phyloP scores from a whole-genome alignment of 805 yeast species.

The Monosporozyma siamensis region DNA sequence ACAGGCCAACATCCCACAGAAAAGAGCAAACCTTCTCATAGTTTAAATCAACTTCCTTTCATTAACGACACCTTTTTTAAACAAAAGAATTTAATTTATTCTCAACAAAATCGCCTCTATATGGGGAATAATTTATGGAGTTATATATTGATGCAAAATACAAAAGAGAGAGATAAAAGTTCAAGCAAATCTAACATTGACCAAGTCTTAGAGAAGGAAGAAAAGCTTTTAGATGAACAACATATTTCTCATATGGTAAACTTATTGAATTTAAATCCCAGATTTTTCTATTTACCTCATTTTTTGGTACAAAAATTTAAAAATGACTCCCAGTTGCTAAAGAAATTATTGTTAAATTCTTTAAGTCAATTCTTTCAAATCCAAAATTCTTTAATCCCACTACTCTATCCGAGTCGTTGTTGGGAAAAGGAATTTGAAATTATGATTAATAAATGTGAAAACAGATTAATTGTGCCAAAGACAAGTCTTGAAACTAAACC shows the following conservation, averaged over 20 bases:
- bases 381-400: slow-evolving; percentile 19
- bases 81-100: slow-evolving; percentile 12
- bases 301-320: slow-evolving; percentile 14
- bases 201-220: not conserved
- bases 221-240: slow-evolving; percentile 6
- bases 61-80: slow-evolving; percentile 23
- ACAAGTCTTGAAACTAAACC: slow-evolving; percentile 5
- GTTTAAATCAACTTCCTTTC: slow-evolving; percentile 9
- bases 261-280: slow-evolving; percentile 15
- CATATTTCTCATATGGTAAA: slow-evolving; percentile 4
- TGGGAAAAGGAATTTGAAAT: slow-evolving; percentile 9
- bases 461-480: not conserved
- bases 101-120: slow-evolving; percentile 4
- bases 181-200: not conserved
- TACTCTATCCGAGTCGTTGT: slow-evolving; percentile 16
- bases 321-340: slow-evolving; percentile 7
- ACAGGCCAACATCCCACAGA: too few species aligned
- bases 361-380: slow-evolving; percentile 11
- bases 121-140: slow-evolving; percentile 25
- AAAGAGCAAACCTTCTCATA: too few species aligned
- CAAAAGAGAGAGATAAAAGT: not conserved
- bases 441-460: slow-evolving; percentile 1
- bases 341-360: slow-evolving; percentile 7
- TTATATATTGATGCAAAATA: slow-evolving; percentile 2
- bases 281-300: slow-evolving; percentile 13